A percentile compares a stretch with the other conserved stretches of the same genome.
Evolutionary conservation across 2,329 filamentous ascomycete species (phyloP).

Genomic region (Sclerotinia nivalis): DNA sequence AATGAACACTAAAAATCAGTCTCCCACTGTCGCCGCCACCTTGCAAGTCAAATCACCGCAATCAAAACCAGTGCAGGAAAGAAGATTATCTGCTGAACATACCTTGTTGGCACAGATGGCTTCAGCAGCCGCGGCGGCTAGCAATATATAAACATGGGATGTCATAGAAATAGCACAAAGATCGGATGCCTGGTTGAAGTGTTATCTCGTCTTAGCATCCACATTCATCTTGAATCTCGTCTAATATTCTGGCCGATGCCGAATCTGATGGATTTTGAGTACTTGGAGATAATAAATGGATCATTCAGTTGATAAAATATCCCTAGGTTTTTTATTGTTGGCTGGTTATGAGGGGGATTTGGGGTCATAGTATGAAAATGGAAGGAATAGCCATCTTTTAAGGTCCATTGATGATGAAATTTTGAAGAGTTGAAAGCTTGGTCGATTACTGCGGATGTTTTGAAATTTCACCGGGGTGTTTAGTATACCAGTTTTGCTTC

Average conservation of each 20-base stretch:
- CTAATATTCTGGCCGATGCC: neutral
- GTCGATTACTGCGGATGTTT: neutral
- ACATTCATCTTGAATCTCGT: neutral
- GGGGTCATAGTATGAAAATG: neutral
- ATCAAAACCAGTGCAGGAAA: conserved; percentile 11
- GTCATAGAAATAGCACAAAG: neutral
- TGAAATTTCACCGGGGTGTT: neutral
- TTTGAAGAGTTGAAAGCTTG: neutral
- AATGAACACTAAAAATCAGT: neutral
- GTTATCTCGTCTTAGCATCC: neutral
- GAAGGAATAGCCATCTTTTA: neutral
- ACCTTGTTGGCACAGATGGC: conserved; percentile 30
- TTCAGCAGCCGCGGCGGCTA: conserved; percentile 30
- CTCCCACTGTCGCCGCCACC: neutral
- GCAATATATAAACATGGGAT: conserved; percentile 6
- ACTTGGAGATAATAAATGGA: neutral
- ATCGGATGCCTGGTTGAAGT: neutral
- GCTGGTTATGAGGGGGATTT: neutral
- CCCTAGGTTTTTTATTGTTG: neutral
- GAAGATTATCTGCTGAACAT: conserved; percentile 15
- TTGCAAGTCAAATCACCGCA: conserved; percentile 9
- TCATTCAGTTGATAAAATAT: neutral
- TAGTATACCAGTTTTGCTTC: neutral
- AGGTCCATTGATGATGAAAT: neutral
- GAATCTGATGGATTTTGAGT: neutral